phyloP scores from a whole-genome alignment of 2,329 filamentous ascomycete species.

The Trichoderma arundinaceum region DNA sequence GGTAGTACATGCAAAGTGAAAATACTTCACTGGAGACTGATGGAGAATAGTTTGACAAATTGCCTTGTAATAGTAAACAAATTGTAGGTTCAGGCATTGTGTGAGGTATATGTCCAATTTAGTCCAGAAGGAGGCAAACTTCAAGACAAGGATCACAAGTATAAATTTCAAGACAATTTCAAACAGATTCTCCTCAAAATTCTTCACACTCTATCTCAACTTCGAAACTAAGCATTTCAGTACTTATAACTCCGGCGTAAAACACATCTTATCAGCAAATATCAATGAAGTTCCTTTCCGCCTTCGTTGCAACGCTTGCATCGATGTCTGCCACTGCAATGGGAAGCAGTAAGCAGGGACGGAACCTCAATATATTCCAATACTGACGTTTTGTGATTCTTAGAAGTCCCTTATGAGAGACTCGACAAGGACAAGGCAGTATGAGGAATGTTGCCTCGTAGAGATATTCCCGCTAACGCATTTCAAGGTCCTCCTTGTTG shows the following conservation, averaged over 20 bases:
- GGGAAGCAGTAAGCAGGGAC: slow-evolving; percentile 6
- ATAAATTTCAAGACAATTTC: slow-evolving; percentile 1
- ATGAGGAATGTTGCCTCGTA: not conserved
- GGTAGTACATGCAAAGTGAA: not conserved
- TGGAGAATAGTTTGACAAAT: slow-evolving; percentile 1
- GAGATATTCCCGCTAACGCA: not conserved
- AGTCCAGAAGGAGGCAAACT: not conserved
- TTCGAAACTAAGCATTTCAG: not conserved
- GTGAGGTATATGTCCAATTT: not conserved
- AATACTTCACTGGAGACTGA: not conserved
- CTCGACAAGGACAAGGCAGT: slow-evolving; percentile 30
- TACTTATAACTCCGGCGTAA: not conserved
- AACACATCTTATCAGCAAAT: not conserved
- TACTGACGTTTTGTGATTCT: not conserved
- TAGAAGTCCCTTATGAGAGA: slow-evolving; percentile 27
- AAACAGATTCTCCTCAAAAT: not conserved
- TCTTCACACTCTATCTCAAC: not conserved
- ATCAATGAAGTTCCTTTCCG: slow-evolving; percentile 8
- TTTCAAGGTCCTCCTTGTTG: slow-evolving; percentile 44
- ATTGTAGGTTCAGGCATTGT: not conserved
- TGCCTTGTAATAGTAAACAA: not conserved
- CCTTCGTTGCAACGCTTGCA: not conserved
- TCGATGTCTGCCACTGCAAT: slow-evolving; percentile 14
- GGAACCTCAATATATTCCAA: not conserved
- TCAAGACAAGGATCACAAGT: not conserved